Evolutionary conservation across 140 eudicot species (phyloP), one percentile per base, ranked within the genome.

Genomic region (Anethum foeniculum): DNA sequence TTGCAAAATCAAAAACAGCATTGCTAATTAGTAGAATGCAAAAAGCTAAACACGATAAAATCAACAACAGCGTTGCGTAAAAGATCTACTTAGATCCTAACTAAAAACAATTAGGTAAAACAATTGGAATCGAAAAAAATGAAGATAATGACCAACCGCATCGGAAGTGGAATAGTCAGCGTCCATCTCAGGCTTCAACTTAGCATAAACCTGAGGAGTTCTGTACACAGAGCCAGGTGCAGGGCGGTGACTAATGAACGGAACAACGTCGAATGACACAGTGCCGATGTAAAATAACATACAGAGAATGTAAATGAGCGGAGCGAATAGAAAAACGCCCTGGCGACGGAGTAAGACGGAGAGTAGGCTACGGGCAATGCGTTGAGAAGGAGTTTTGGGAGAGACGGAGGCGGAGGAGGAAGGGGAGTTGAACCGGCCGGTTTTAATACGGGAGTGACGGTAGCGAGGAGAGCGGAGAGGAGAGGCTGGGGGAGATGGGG

Each of bases 151-250:
- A 77, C 92, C 90, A 81, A 94, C 98, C 91, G 96, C 89, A 86
- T 94, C 96, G 73, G 84, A 80, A 54, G 96, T 43, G 12, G 91
- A 87, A 85, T 84, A 86, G 74, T 94, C 97, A 13, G 83, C 80
- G 51, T 94, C 93, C 96, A 94, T 94, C 14, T 94, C 94, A 38
- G 75, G 84, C 1, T 92, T 88, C 48, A 94, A 88, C 93, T 92
- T 94, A 23, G 82, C 88, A 34, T 91, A 94, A 16, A 94, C 85
- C 86, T 92, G 94, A 0, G 98, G 98, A 80, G 91, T 87, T 82
- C 93, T 86, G 75, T 94, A 94, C 2, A 94, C 90, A 13, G 98
- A 92, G 43, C 98, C 98, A 28, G 89, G 85, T 0, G 94, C 82
- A 44, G 80, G 83, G 47, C 83, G 77, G 38, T 77, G 92, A 27